These are phyloP conservation scores for Larix kaempferi DNA, from an alignment of 75 land plant species.

Conservation along the genomic window DNA sequence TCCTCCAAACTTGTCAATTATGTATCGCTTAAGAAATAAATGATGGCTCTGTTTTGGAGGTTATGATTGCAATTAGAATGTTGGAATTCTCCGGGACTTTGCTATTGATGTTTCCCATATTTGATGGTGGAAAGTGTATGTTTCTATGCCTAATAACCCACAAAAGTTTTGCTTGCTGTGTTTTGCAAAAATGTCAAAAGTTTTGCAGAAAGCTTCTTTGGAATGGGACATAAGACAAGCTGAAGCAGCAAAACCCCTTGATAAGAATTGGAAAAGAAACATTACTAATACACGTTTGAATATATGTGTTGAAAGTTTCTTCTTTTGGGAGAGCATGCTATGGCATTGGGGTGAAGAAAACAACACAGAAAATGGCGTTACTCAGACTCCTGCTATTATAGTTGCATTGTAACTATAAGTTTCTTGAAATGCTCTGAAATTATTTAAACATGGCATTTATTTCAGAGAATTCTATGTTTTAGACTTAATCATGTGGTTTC, in stretches of 20 bases:
- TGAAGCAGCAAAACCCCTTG: too few species aligned
- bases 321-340: too few species aligned
- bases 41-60: conserved; percentile 73
- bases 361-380: neutral
- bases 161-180: conserved; percentile 54
- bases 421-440: too few species aligned
- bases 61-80: conserved; percentile 80
- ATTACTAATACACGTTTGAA: too few species aligned
- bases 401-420: neutral
- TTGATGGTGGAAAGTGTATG: conserved; percentile 67
- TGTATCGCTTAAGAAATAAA: conserved; percentile 65
- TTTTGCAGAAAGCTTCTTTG: conserved; percentile 46
- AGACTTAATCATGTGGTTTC: too few species aligned
- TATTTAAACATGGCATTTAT: neutral
- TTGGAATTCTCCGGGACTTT: conserved; percentile 42
- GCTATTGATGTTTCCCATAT: conserved; percentile 70
- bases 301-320: too few species aligned
- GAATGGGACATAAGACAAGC: too few species aligned
- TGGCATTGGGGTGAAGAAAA: too few species aligned
- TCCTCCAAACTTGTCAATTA: conserved; percentile 61
- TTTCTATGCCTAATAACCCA: conserved; percentile 50
- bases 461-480: too few species aligned
- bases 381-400: too few species aligned
- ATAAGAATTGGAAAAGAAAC: too few species aligned
- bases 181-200: too few species aligned